A percentile compares a stretch with the other conserved stretches of the same genome.
phyloP scores from a whole-genome alignment of 352 stramenopile species.

The Phytophthora hibernalis region DNA sequence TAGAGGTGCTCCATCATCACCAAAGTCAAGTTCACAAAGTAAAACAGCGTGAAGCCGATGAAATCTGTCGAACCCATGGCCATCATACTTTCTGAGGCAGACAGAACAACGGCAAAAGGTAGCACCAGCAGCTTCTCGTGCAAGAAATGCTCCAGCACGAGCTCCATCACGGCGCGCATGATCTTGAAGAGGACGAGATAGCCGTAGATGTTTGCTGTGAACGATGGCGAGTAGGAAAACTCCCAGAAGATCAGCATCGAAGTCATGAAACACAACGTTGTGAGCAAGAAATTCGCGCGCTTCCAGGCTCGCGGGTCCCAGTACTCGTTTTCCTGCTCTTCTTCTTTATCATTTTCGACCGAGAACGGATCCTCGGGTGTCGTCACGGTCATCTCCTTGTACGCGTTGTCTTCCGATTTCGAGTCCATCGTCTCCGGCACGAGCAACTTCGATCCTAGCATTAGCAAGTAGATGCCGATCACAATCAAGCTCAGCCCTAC shows the following conservation, averaged over 20 bases:
- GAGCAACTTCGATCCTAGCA: slow-evolving; percentile 71
- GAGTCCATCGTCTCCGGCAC: slow-evolving; percentile 87
- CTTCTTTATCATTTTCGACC: slow-evolving; percentile 59
- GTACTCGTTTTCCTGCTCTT: slow-evolving; percentile 71
- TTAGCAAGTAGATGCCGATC: slow-evolving; percentile 83
- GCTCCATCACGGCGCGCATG: slow-evolving; percentile 82
- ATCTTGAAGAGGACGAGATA: slow-evolving; percentile 94
- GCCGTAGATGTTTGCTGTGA: slow-evolving; percentile 92
- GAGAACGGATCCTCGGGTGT: slow-evolving; percentile 55
- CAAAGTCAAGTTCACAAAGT: slow-evolving; percentile 94
- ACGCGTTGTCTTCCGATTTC: slow-evolving; percentile 80
- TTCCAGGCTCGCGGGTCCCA: slow-evolving; percentile 92
- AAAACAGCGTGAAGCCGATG: slow-evolving; percentile 95
- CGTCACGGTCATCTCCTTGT: slow-evolving; percentile 64
- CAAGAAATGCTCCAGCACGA: slow-evolving; percentile 85
- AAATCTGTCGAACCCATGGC: slow-evolving; percentile 96
- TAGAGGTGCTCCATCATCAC: slow-evolving; percentile 96
- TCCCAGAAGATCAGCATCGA: slow-evolving; percentile 95
- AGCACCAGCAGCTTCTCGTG: slow-evolving; percentile 92
- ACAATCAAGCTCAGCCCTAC: slow-evolving; percentile 87
- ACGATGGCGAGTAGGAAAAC: slow-evolving; percentile 95
- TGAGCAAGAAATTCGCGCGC: slow-evolving; percentile 90
- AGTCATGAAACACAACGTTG: slow-evolving; percentile 83
- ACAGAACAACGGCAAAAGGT: slow-evolving; percentile 92
- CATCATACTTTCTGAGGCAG: slow-evolving; percentile 93